A percentile compares a stretch with the other conserved stretches of the same genome.
Conservation (phyloP, 208 protist species). For the Angomonas ambiguus region DNA sequence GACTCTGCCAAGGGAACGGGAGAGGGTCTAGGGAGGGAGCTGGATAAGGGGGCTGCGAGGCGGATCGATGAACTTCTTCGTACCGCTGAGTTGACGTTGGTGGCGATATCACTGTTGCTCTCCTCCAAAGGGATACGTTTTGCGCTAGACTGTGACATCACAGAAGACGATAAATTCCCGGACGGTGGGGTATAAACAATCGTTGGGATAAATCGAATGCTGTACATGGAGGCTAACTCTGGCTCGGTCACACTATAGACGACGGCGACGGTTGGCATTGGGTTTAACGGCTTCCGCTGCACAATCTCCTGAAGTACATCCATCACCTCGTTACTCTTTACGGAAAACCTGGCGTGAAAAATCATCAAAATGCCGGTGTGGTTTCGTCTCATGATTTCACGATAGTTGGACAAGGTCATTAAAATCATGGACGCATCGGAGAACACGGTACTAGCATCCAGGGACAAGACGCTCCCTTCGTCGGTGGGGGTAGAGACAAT, state of each 20-base stretch:
- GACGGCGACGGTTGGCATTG: slow-evolving; percentile 67
- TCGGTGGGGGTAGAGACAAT: slow-evolving; percentile 21
- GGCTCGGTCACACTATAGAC: slow-evolving; percentile 78
- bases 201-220: slow-evolving; percentile 78
- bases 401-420: slow-evolving; percentile 49
- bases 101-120: slow-evolving; percentile 7
- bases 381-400: slow-evolving; percentile 34
- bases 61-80: not conserved
- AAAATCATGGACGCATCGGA: slow-evolving; percentile 24
- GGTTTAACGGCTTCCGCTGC: slow-evolving; percentile 38
- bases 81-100: not conserved
- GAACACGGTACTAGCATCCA: slow-evolving; percentile 21
- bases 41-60: not conserved
- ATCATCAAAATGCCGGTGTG: slow-evolving; percentile 58
- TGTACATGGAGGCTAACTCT: slow-evolving; percentile 72
- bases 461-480: slow-evolving; percentile 36
- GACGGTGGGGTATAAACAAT: slow-evolving; percentile 70
- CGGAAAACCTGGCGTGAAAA: slow-evolving; percentile 81
- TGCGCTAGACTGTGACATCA: not conserved
- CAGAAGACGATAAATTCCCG: not conserved
- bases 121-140: not conserved
- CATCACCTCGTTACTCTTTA: slow-evolving; percentile 55
- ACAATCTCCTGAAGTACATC: slow-evolving; percentile 57
- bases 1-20: not conserved
- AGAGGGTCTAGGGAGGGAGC: not conserved